phyloP scores from a whole-genome alignment of 331 rosid genomes.

The Ulmus americana region DNA sequence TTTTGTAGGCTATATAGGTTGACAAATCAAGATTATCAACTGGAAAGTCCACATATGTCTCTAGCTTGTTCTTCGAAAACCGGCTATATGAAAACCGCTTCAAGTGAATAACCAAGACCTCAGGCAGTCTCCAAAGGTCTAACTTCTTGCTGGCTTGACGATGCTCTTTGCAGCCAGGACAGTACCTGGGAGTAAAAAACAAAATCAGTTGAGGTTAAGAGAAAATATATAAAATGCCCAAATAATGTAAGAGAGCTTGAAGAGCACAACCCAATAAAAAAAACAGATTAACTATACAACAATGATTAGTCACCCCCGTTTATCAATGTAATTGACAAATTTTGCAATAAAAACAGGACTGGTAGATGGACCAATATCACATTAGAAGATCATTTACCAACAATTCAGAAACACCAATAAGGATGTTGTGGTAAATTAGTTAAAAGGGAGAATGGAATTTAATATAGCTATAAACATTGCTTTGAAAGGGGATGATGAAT shows the following conservation, averaged over 20 bases:
- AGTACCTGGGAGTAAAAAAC: constrained; percentile 48
- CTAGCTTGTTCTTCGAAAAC: constrained; percentile 81
- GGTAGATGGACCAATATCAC: neutral
- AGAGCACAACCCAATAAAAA: too few species aligned
- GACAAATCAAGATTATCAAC: constrained; percentile 84
- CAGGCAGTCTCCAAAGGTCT: constrained; percentile 98
- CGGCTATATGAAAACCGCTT: constrained; percentile 97
- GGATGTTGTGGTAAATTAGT: neutral
- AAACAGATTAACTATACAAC: too few species aligned
- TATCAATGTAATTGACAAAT: too few species aligned
- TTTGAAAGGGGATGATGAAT: too few species aligned
- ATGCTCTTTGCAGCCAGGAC: constrained; percentile 86
- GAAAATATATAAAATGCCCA: neutral
- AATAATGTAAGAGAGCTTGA: neutral
- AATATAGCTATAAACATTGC: too few species aligned
- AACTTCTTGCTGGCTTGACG: constrained; percentile 91
- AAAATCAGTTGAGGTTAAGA: neutral
- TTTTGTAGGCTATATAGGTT: constrained; percentile 49
- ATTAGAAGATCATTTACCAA: constrained; percentile 6
- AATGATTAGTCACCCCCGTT: too few species aligned
- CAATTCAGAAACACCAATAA: neutral
- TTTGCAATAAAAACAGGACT: too few species aligned
- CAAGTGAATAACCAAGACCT: constrained; percentile 91
- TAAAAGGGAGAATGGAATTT: neutral
- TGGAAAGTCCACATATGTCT: constrained; percentile 91